These are phyloP conservation scores for Vishniacozyma victoriae DNA, from an alignment of 768 basidiomycete genomes.

Conservation along the genomic window DNA sequence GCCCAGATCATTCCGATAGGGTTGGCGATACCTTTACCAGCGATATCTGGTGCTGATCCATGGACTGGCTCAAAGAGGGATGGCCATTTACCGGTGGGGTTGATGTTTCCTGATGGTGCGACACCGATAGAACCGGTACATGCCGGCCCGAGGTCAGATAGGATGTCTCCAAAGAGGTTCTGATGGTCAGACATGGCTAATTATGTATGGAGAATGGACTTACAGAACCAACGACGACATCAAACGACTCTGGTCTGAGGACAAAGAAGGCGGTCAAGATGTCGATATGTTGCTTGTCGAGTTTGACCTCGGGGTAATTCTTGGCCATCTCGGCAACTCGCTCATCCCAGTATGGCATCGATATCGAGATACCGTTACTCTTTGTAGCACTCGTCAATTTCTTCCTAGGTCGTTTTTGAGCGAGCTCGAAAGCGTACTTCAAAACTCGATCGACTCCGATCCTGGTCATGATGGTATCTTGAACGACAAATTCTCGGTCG, in stretches of 20 bases:
- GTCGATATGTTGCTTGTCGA: conserved; percentile 20
- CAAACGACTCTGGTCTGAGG: conserved; percentile 15
- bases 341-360: conserved; percentile 21
- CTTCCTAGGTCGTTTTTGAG: conserved; percentile 53
- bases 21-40: conserved; percentile 55
- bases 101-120: conserved; percentile 54
- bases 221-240: conserved; percentile 15
- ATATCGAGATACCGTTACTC: conserved; percentile 47
- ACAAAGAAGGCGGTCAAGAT: conserved; percentile 18
- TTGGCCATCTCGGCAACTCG: conserved; percentile 8
- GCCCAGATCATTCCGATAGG: conserved; percentile 58
- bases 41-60: conserved; percentile 57
- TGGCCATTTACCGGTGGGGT: conserved; percentile 50
- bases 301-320: conserved; percentile 6
- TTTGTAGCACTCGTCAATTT: conserved; percentile 57
- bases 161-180: conserved; percentile 56
- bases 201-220: neutral
- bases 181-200: conserved; percentile 42
- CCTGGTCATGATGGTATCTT: conserved; percentile 53
- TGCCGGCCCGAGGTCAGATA: conserved; percentile 56
- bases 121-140: conserved; percentile 58
- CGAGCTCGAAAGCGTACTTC: conserved; percentile 56
- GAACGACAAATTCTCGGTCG: conserved; percentile 23
- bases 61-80: conserved; percentile 57
- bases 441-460: conserved; percentile 53